A percentile compares a stretch with the other conserved stretches of the same genome.
Evolutionary conservation across 2,329 filamentous ascomycete genomes (phyloP).

Genomic region (Mariannaea elegans): DNA sequence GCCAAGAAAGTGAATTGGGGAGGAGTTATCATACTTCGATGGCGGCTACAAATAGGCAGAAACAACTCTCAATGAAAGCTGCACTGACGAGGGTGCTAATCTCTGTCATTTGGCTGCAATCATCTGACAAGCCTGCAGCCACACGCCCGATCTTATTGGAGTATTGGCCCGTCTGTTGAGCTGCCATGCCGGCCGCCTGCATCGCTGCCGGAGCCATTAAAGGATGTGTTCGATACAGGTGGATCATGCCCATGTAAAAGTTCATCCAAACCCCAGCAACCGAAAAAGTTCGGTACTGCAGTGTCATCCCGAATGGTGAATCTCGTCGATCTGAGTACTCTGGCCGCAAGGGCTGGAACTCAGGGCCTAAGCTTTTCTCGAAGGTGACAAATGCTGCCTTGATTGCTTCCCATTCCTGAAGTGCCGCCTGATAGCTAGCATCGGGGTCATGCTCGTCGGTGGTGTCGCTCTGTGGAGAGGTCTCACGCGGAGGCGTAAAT

Average conservation of each 20-base stretch:
- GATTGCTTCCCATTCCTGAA: constrained; percentile 82
- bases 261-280: constrained; percentile 89
- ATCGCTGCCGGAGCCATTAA: constrained; percentile 91
- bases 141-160: constrained; percentile 84
- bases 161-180: constrained; percentile 73
- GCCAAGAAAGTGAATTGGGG: neutral
- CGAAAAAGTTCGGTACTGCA: constrained; percentile 86
- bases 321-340: constrained; percentile 70
- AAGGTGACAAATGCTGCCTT: constrained; percentile 75
- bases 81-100: constrained; percentile 83
- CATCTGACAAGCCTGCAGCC: constrained; percentile 73
- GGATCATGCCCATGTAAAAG: constrained; percentile 85
- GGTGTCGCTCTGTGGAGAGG: constrained; percentile 53
- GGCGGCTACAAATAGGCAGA: constrained; percentile 87
- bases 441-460: constrained; percentile 68
- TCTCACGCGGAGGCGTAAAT: constrained; percentile 60
- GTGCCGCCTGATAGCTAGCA: constrained; percentile 71
- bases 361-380: constrained; percentile 70
- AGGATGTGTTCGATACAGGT: constrained; percentile 84
- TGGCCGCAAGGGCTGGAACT: constrained; percentile 78
- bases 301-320: constrained; percentile 81
- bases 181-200: constrained; percentile 83
- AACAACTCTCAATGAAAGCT: constrained; percentile 82
- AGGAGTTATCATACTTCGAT: constrained; percentile 64
- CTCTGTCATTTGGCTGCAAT: constrained; percentile 59